Percentiles rank a stretch among this genome's conserved stretches.
Evolutionary conservation across 164 flowering plant species (phyloP).

Genomic region (Hamamelis virginiana): DNA sequence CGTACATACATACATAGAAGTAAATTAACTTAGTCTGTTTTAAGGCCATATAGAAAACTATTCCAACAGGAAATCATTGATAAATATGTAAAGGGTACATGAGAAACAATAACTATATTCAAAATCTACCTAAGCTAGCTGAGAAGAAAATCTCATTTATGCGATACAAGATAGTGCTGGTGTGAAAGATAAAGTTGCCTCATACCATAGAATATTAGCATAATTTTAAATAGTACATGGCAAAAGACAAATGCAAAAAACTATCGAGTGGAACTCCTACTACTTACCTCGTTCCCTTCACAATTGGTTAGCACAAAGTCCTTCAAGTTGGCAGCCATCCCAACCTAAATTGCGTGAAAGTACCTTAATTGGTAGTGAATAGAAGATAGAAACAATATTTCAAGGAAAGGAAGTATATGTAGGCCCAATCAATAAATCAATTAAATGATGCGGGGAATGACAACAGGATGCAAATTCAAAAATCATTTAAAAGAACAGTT

Average conservation of each 20-base stretch:
- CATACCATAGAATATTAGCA: neutral
- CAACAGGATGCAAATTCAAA: no score
- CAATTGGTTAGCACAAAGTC: slow-evolving; percentile 64
- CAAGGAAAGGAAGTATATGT: no score
- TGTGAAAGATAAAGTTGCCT: no score
- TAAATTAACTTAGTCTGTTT: neutral
- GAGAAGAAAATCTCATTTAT: neutral
- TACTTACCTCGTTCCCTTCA: slow-evolving; percentile 71
- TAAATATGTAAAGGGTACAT: neutral
- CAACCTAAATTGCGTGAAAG: slow-evolving; percentile 47
- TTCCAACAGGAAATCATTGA: neutral
- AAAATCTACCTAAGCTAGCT: neutral
- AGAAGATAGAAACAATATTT: neutral
- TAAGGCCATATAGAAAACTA: neutral
- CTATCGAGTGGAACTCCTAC: neutral
- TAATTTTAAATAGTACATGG: neutral
- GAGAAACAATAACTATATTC: neutral
- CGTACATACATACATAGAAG: neutral
- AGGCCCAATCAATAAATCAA: no score
- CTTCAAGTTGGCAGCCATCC: slow-evolving; percentile 89
- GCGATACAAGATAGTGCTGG: neutral
- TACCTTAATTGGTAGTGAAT: neutral
- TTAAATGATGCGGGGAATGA: no score
- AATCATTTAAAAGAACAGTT: no score
- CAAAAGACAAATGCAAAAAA: neutral